These are phyloP conservation scores for Trichoderma lentiforme DNA, from an alignment of 2,329 filamentous ascomycete genomes.

Conservation along the genomic window DNA sequence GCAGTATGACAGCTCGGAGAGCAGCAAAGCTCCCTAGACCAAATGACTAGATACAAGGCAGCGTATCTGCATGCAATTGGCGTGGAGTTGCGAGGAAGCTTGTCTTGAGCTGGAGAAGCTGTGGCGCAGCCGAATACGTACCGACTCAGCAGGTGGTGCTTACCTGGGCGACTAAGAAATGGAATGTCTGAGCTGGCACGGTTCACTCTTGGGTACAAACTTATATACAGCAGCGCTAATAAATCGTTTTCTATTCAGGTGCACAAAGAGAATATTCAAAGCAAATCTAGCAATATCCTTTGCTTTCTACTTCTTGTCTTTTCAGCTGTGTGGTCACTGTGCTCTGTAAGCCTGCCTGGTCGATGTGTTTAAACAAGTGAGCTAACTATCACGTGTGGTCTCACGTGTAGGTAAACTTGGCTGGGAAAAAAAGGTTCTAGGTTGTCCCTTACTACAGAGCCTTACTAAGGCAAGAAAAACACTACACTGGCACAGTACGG, in stretches of 20 bases:
- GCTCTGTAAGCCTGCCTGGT: not conserved
- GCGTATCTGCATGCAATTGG: not conserved
- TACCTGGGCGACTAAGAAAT: not conserved
- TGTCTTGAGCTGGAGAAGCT: constrained; percentile 9
- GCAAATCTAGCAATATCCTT: not conserved
- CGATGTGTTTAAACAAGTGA: not conserved
- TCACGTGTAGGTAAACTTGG: not conserved
- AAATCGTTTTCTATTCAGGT: not conserved
- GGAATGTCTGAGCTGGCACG: not conserved
- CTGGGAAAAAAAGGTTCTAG: not conserved
- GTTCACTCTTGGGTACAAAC: not conserved
- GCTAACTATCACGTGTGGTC: not conserved
- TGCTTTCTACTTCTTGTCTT: not conserved
- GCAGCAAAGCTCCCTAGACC: constrained; percentile 10
- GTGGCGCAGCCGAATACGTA: constrained; percentile 5
- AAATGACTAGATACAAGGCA: not conserved
- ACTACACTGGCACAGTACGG: not conserved
- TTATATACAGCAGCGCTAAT: not conserved
- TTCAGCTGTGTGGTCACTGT: not conserved
- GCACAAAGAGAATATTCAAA: not conserved
- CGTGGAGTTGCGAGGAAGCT: constrained; percentile 5
- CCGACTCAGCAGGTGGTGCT: not conserved
- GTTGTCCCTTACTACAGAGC: not conserved
- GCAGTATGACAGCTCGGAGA: not conserved
- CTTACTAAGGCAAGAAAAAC: not conserved